phyloP scores from a whole-genome alignment of 306 rosid species.

The Pterocarpus santalinus region DNA sequence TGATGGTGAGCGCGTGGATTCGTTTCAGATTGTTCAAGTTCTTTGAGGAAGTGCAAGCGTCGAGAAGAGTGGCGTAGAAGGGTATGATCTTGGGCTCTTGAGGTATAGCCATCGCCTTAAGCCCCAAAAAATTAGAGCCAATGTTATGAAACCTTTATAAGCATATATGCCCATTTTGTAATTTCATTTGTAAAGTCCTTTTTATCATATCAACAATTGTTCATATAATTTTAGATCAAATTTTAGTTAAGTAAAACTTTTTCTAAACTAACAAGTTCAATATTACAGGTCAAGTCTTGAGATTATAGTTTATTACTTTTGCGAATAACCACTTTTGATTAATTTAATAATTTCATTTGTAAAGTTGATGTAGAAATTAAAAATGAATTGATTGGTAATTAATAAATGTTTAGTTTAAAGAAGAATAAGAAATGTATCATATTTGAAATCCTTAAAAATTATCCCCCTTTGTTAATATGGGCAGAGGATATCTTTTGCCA shows the following conservation, averaged over 20 bases:
- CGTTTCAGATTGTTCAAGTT: conserved; percentile 51
- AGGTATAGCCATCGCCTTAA: conserved; percentile 35
- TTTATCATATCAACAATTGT: no score
- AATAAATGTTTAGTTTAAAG: background rate
- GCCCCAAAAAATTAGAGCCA: background rate
- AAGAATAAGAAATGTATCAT: background rate
- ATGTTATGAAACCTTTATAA: no score
- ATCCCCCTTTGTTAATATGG: background rate
- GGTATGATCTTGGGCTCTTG: conserved; percentile 46
- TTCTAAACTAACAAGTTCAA: no score
- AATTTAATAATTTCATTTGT: no score
- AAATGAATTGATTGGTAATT: background rate
- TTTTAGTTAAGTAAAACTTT: no score
- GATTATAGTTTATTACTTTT: no score
- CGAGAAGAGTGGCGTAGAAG: conserved; percentile 58
- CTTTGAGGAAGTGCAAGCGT: conserved; percentile 55
- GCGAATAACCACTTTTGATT: no score
- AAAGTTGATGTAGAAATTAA: no score
- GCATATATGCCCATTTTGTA: no score
- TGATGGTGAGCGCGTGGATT: conserved; percentile 62
- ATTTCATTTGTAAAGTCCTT: no score
- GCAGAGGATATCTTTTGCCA: conserved; percentile 1
- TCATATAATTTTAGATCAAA: no score
- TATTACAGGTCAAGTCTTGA: no score
- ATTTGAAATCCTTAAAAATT: conserved; percentile 1